Conservation (phyloP, 1,284 basidiomycete species). For the Fomitiporia mediterranea region DNA sequence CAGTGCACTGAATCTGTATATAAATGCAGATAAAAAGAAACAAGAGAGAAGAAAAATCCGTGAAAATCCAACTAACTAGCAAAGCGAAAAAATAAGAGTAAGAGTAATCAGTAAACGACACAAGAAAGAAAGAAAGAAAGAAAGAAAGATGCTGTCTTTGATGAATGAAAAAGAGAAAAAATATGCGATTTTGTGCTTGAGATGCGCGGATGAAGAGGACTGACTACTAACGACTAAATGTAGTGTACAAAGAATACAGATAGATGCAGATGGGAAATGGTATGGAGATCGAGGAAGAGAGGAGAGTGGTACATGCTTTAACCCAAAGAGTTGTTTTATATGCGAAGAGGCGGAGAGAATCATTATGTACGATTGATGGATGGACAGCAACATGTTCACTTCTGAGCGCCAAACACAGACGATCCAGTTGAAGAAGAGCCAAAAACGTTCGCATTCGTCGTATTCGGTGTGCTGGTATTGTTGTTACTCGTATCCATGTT, state of each 20-base stretch:
- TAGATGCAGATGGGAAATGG: not conserved
- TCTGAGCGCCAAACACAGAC: slow-evolving; percentile 6
- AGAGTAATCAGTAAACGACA: not conserved
- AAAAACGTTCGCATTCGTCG: not conserved
- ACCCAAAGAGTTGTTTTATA: not conserved
- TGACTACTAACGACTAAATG: not conserved
- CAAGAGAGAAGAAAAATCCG: no score
- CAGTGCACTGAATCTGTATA: no score
- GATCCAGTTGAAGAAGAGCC: not conserved
- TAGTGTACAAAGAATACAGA: not conserved
- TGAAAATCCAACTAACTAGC: no score
- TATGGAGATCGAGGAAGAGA: not conserved
- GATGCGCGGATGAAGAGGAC: not conserved
- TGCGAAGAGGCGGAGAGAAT: not conserved
- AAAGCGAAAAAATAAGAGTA: no score
- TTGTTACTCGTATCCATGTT: not conserved
- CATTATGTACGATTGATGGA: not conserved
- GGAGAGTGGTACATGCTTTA: not conserved
- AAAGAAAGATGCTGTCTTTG: not conserved
- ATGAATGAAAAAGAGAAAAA: not conserved
- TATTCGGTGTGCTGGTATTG: not conserved
- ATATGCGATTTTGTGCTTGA: not conserved
- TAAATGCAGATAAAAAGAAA: no score
- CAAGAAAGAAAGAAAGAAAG: not conserved
- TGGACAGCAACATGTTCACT: not conserved